A percentile compares a stretch with the other conserved stretches of the same genome.
phyloP scores from a whole-genome alignment of 371 early-diverging fungal genomes.

The Mucor sp. region DNA sequence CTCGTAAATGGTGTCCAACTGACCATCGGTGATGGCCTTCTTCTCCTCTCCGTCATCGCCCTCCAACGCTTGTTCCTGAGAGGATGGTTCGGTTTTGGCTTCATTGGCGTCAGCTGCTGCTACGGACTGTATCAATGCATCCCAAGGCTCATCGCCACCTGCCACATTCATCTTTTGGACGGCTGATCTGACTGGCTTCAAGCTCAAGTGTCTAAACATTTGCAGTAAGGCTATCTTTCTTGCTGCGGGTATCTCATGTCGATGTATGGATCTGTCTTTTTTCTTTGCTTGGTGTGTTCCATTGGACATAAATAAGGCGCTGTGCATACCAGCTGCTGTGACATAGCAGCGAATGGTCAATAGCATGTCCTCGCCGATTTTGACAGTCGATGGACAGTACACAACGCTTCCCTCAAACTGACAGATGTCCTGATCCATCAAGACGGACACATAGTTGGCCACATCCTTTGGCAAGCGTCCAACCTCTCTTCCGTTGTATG shows the following conservation, averaged over 20 bases:
- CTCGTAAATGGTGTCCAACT: constrained; percentile 63
- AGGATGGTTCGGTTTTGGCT: not conserved
- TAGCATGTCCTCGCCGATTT: constrained; percentile 58
- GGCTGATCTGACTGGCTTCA: constrained; percentile 42
- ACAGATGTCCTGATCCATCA: constrained; percentile 52
- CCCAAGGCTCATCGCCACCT: constrained; percentile 20
- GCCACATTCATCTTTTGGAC: constrained; percentile 29
- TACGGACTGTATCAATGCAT: constrained; percentile 31
- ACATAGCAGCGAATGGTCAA: constrained; percentile 49
- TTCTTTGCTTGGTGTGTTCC: not conserved
- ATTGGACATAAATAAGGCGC: not conserved
- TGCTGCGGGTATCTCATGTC: constrained; percentile 27
- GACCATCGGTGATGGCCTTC: constrained; percentile 58
- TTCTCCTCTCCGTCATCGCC: constrained; percentile 32
- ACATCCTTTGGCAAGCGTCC: constrained; percentile 52
- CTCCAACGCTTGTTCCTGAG: not conserved
- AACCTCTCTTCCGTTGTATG: constrained; percentile 36
- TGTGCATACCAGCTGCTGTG: constrained; percentile 32
- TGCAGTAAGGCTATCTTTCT: constrained; percentile 49
- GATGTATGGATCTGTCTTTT: constrained; percentile 21
- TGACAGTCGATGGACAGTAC: constrained; percentile 31
- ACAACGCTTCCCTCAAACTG: constrained; percentile 51
- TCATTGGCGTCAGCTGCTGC: not conserved
- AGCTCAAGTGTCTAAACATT: constrained; percentile 40
- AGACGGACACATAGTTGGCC: constrained; percentile 45